Base-by-base conservation (phyloP, 2,329 filamentous ascomycete species). In the Alternaria gansuensis region DNA sequence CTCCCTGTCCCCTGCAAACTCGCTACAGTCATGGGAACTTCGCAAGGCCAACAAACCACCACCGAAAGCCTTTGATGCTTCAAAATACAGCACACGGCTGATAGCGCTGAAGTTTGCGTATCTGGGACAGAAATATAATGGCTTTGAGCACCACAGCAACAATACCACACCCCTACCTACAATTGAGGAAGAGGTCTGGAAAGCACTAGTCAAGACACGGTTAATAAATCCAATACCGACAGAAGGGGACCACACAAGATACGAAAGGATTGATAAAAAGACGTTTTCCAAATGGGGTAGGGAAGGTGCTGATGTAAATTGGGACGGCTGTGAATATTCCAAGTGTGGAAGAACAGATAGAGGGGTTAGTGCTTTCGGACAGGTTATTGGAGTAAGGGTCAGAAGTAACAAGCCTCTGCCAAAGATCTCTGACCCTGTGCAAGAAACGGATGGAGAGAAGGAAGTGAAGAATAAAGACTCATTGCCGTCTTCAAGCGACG, bases 31-130 rank as follows among this genome's bases (percentile, higher is more conserved):
- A 23, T 48, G 58, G 37, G 60, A 67, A 11, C 66, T 68, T 54
- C 69, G 68, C 51, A 75, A 72, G 52, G 62, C 71, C n/a, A 63
- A 65, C 24, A 75, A 74, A 51, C 76, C 78, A n/a, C 66, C 73
- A 40, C 70, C 76, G 26, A 81, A 83, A 62, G 81, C 82, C 51
- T 89, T 97, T 71, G 92, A 98, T 74, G 87, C 91, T 0, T 88
- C 87, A 13, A 90, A 88, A 73, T 97, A 97, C 77, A 85, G 87
- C 34, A 96, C 92, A 1, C 87, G 95, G 45, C 87, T 90, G 60
- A 90, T 99, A 63, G 95, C 94, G 7, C 82, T 99, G 59, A 98
- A 97, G 77, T 88, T 99, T 63, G 93, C 95, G 37, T 99, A 99
- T 76, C 81, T 98, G 34, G 95, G 95, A 45, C 91, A 92, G 75